Base-by-base conservation (phyloP, 805 yeast genomes). In the Candida ortonii region DNA sequence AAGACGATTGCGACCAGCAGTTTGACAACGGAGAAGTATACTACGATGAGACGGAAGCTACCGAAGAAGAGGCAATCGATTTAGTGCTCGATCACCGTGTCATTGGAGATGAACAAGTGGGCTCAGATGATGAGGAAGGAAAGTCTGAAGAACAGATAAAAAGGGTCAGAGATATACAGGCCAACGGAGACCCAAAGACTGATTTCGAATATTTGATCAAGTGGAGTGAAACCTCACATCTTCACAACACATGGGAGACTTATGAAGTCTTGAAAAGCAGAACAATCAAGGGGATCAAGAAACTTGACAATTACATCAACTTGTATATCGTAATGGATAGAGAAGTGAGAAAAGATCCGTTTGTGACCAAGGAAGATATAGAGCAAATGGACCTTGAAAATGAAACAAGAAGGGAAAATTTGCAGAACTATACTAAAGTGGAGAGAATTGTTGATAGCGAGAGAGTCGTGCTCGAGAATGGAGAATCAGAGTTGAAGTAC, bases 161-260 rank as follows among this genome's bases (percentile, higher is more conserved):
- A 30, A 43, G 44, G 30, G 40, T 41, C 8, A 39, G 42, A n/a
- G 37, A 34, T 7, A 22, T 31, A 7, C 30, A 40, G 7, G 32
- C 37, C 6, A 47, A 53, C 31, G 64, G 65, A 21, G 61, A 60
- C 39, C 80, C 85, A 25, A 82, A 81, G 48, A 64, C 65, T 33
- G 78, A 75, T 40, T 80, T 68, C 50, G 75, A 73, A 46, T 71
- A 76, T 54, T 59, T 70, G 47, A 73, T 93, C 49, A 93, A 93
- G 63, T 93, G 99, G 98, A 69, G 74, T 13, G 85, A 76, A 34
- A 69, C 78, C 43, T 84, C 97, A 10, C 97, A 93, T 64, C 68
- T 93, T 43, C 99, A 93, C 62, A 93, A 90, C 59, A 81, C 96
- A 0, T 93, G 97, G 97, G 96, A 89, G 56, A 57, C 74, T 2